Base-by-base conservation (phyloP, 148 eudicot species). In the Camellia lanceoleosa region DNA sequence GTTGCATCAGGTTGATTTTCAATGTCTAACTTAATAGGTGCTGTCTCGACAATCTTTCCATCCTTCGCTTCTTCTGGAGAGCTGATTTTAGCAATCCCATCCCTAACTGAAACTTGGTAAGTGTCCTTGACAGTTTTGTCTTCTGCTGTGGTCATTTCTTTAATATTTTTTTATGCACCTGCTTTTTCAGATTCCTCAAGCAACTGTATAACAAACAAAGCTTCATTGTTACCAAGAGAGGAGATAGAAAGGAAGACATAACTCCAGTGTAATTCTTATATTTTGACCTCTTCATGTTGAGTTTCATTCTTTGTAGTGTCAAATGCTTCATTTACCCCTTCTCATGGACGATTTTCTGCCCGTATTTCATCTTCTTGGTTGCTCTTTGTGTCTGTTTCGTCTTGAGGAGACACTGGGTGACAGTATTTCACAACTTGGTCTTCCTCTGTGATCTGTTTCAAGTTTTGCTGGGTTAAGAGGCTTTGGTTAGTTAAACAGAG, bases 391-490 rank as follows among this genome's bases (percentile, higher is more conserved):
- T 8, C 70, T 46, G 30, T 44, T 46, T 59, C 77, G 60, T 72
- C 82, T 15, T 8, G 14, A 16, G 68, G 58, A 69, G 68, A 20
- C 47, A 3, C 46, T 14, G 42, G 42, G 38, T 18, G 64, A 3
- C n/a, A 77, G 60, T 51, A 44, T 73, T 47, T 51, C 2, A 13
- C 68, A 60, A 10, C 77, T 75, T 75, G 71, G 19, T 74, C 61
- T 16, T 74, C 82, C 38, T 69, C 74, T 0, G 41, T 47, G 59
- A 61, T 67, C 87, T 85, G 73, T 74, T 64, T 78, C 43, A 43
- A 41, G 58, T n/a, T 61, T 11, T 71, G 73, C 52, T 76, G 46
- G 13, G 68, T 80, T 77, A 77, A 64, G 38, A 49, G 20, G 1
- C 66, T 62, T 80, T 16, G 20, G 71, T n/a, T 46, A 46, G 15